Percentiles rank a stretch among this genome's conserved stretches.
These are phyloP conservation scores for Micractinium conductrix DNA, from an alignment of 139 green algal species.

Conservation along the genomic window DNA sequence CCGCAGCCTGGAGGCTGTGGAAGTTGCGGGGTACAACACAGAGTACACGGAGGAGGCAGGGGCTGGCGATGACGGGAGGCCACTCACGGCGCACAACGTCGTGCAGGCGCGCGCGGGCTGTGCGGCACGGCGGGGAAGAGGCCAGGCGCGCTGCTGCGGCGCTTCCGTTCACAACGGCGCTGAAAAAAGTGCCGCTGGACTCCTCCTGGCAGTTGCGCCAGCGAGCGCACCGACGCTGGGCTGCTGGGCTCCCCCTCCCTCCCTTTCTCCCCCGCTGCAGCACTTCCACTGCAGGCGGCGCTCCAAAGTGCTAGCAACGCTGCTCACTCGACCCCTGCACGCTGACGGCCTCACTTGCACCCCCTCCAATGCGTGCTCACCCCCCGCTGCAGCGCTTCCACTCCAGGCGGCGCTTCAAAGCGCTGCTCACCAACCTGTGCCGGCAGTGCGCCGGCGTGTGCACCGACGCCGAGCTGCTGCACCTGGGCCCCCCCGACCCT, in stretches of 20 bases:
- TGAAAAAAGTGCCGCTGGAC: too few species aligned
- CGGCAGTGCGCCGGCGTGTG: neutral
- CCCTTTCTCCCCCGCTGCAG: too few species aligned
- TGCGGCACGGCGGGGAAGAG: too few species aligned
- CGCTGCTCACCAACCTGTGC: constrained; percentile 7
- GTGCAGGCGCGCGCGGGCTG: neutral
- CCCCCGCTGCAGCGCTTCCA: neutral
- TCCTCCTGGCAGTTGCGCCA: too few species aligned
- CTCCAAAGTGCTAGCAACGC: too few species aligned
- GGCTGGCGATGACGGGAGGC: neutral
- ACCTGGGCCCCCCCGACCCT: neutral
- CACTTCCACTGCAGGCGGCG: too few species aligned
- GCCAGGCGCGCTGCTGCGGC: too few species aligned
- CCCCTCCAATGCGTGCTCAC: neutral
- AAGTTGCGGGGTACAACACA: neutral
- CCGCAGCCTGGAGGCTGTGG: neutral
- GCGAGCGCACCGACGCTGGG: too few species aligned
- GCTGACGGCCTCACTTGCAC: too few species aligned
- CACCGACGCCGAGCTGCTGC: neutral
- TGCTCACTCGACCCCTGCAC: too few species aligned
- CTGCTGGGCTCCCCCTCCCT: too few species aligned
- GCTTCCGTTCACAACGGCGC: too few species aligned
- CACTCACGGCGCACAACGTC: neutral
- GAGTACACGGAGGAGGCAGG: neutral
- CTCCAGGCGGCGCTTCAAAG: constrained; percentile 10